These are phyloP conservation scores for Trichoderma sp. DNA, from an alignment of 2,329 filamentous ascomycete species.

Conservation along the genomic window DNA sequence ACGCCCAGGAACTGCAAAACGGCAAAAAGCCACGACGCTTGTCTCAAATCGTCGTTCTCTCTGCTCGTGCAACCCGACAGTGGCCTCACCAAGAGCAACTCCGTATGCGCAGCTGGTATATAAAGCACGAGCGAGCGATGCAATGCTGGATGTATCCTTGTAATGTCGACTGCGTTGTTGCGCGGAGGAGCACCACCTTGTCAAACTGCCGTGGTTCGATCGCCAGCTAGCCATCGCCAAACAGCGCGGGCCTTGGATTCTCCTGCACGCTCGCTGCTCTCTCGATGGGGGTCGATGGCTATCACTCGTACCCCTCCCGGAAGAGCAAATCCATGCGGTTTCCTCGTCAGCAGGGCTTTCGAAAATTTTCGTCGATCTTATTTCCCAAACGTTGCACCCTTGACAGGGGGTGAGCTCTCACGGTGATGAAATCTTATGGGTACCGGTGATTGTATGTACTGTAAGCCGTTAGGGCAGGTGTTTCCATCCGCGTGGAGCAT, in stretches of 20 bases:
- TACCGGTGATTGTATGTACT: background rate
- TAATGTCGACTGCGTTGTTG: background rate
- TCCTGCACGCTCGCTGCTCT: background rate
- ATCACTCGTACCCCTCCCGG: too few species aligned
- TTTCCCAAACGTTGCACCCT: conserved; percentile 10
- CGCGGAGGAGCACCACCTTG: background rate
- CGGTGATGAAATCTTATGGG: conserved; percentile 4
- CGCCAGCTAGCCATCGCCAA: background rate
- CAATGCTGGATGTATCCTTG: conserved; percentile 4
- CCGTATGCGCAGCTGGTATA: background rate
- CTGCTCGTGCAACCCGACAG: background rate
- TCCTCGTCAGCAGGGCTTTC: background rate
- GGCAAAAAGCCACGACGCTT: background rate
- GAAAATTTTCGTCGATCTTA: conserved; percentile 12
- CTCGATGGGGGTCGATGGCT: background rate
- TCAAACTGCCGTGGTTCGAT: background rate
- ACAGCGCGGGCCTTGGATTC: background rate
- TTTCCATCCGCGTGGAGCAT: conserved; percentile 13
- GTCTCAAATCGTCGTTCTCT: background rate
- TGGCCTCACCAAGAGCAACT: background rate
- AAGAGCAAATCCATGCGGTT: background rate
- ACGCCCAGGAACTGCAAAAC: background rate
- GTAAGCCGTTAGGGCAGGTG: conserved; percentile 10
- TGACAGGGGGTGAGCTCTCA: conserved; percentile 8
- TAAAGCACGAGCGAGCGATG: background rate